Base-by-base conservation (phyloP, 805 yeast species). In the Candida fluviatilis region DNA sequence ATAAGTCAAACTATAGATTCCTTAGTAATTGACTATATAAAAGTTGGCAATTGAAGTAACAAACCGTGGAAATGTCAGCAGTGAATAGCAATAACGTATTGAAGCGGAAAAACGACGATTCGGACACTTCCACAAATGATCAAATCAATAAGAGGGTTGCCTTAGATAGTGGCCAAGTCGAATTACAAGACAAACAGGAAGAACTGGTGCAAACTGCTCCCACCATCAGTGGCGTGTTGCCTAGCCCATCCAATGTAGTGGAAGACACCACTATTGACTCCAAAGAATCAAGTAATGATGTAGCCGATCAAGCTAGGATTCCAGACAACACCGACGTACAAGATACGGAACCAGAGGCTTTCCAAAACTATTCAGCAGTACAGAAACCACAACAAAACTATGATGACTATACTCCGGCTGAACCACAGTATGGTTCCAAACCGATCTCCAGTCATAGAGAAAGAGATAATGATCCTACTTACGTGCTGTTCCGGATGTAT, bases 31-130 rank as follows among this genome's bases (percentile, higher is more conserved):
- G 24, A 21, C 6, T 21, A 21, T 21, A 21, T 21, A 6, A 21
- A 6, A 6, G 24, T 21, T 21, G 24, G 24, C 10, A 21, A 6
- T 21, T 21, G 24, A 21, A 10, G 24, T 6, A 21, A 6, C 10
- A 10, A 21, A 6, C 24, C 8, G 24, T 21, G 24, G 29, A 5
- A 26, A 36, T 36, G 39, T 36, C 39, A 11, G 15, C 39, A 25
- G 5, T 28, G 15, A 32, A 27, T 26, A 35, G 21, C 24, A 34
- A 21, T 25, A 62, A 59, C 39, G 64, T 73, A 55, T 64, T 78
- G 54, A 83, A 83, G 56, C 69, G 90, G 39, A 83, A 82, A 64
- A 82, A 78, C 62, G 89, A 82, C 45, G 87, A 81, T 41, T 47
- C 43, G 28, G 70, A 64, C 35, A 46, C 57, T 11, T 38, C 55